A percentile compares a stretch with the other conserved stretches of the same genome.
Conservation (phyloP, 306 rosid genomes). For the Glycine soja region DNA sequence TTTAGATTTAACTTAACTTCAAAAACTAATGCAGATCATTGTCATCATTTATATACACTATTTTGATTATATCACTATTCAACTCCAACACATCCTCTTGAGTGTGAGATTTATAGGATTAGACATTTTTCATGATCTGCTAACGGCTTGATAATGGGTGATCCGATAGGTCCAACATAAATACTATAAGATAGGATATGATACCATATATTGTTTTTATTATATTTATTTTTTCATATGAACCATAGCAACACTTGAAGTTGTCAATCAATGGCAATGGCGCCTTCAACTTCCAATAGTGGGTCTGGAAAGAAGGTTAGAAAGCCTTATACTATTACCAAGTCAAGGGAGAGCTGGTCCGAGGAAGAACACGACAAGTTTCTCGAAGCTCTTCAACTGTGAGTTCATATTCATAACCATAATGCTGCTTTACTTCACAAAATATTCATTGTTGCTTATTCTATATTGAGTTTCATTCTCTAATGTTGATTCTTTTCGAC, state of each 20-base stretch:
- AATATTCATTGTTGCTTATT: neutral
- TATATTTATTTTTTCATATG: constrained; percentile 24
- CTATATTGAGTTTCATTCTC: neutral
- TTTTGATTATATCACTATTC: neutral
- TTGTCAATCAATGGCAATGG: constrained; percentile 50
- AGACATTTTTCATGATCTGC: too few species aligned
- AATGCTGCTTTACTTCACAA: neutral
- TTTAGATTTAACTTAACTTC: neutral
- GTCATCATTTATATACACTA: neutral
- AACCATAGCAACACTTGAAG: constrained; percentile 47
- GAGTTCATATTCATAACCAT: constrained; percentile 33
- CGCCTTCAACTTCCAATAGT: constrained; percentile 55
- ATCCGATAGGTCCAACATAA: neutral
- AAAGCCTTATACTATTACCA: constrained; percentile 90
- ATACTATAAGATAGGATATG: neutral
- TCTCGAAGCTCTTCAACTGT: constrained; percentile 93
- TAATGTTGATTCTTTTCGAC: neutral
- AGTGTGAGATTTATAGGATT: too few species aligned
- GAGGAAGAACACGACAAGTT: constrained; percentile 93
- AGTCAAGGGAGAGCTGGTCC: constrained; percentile 95
- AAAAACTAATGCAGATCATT: neutral
- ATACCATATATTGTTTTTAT: neutral
- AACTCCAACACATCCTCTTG: neutral
- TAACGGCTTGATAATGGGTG: too few species aligned
- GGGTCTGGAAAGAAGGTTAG: constrained; percentile 78